Evolutionary conservation across 2,329 filamentous ascomycete species (phyloP).

Genomic region (Lomentospora prolificans): DNA sequence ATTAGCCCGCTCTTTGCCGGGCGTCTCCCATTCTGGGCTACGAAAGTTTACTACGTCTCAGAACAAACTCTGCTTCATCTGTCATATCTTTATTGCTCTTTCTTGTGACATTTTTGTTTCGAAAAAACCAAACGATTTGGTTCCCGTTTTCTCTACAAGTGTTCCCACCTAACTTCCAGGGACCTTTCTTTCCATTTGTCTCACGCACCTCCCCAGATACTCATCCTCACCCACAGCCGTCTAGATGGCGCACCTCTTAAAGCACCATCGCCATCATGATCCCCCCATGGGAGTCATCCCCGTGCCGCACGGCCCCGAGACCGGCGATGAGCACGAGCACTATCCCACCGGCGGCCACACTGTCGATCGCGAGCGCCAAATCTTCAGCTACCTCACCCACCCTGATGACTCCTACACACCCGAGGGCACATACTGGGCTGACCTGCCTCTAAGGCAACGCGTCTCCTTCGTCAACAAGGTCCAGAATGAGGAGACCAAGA

Average conservation of each 20-base stretch:
- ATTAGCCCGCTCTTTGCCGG: no score
- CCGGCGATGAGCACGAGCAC: slow-evolving; percentile 38
- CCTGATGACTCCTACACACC: slow-evolving; percentile 81
- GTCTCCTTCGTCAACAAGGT: slow-evolving; percentile 66
- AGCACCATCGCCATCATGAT: slow-evolving; percentile 30
- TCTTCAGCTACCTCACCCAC: slow-evolving; percentile 71
- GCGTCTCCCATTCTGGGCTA: no score
- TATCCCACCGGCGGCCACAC: slow-evolving; percentile 31
- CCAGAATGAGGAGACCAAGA: slow-evolving; percentile 58
- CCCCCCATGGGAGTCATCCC: slow-evolving; percentile 41
- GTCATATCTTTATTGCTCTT: no score
- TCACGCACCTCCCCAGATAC: neutral
- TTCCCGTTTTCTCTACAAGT: neutral
- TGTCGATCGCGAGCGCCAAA: slow-evolving; percentile 41
- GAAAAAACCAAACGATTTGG: no score
- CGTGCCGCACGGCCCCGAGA: slow-evolving; percentile 42
- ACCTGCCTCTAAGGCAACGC: slow-evolving; percentile 62
- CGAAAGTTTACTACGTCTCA: no score
- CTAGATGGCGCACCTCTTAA: slow-evolving; percentile 24
- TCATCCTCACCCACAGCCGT: neutral
- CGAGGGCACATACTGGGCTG: slow-evolving; percentile 87
- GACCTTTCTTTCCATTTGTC: neutral
- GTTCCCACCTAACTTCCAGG: neutral
- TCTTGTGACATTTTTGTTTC: no score
- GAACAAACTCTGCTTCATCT: no score